Conservation (phyloP, 345 rosid genomes). For the Acer saccharum region DNA sequence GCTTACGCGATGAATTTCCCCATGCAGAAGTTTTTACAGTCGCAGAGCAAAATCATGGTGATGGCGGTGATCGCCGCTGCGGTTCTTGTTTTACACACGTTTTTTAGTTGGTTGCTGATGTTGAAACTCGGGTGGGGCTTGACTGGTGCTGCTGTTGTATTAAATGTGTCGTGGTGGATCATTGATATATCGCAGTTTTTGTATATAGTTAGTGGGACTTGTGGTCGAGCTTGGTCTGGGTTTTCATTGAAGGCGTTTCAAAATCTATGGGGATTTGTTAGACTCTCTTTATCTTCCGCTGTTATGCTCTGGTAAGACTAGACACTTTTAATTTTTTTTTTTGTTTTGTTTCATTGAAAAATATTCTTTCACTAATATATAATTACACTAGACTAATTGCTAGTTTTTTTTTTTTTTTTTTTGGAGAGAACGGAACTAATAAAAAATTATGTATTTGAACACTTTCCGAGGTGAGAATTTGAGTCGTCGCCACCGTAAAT, state of each 20-base stretch:
- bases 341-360: background rate
- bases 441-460: too few relatives aligned
- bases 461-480: too few relatives aligned
- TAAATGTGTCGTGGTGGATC: constrained; percentile 75
- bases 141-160: constrained; percentile 67
- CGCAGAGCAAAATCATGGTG: constrained; percentile 90
- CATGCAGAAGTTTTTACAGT: constrained; percentile 76
- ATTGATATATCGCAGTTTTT: constrained; percentile 53
- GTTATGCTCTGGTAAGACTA: constrained; percentile 85
- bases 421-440: too few relatives aligned
- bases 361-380: too few relatives aligned
- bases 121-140: constrained; percentile 65
- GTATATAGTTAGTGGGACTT: constrained; percentile 68
- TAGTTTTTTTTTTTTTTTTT: too few relatives aligned
- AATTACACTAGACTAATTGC: too few relatives aligned
- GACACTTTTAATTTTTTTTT: background rate
- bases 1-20: constrained; percentile 81
- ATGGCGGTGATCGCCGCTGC: constrained; percentile 72
- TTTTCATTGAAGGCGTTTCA: constrained; percentile 80
- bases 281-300: constrained; percentile 82
- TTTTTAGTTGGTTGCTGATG: constrained; percentile 74
- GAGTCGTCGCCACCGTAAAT: too few relatives aligned
- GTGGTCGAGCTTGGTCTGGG: constrained; percentile 86
- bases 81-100: constrained; percentile 57
- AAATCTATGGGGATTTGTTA: constrained; percentile 68